phyloP scores from a whole-genome alignment of 495 filamentous ascomycete genomes.

The Penicillium ochrochloron region DNA sequence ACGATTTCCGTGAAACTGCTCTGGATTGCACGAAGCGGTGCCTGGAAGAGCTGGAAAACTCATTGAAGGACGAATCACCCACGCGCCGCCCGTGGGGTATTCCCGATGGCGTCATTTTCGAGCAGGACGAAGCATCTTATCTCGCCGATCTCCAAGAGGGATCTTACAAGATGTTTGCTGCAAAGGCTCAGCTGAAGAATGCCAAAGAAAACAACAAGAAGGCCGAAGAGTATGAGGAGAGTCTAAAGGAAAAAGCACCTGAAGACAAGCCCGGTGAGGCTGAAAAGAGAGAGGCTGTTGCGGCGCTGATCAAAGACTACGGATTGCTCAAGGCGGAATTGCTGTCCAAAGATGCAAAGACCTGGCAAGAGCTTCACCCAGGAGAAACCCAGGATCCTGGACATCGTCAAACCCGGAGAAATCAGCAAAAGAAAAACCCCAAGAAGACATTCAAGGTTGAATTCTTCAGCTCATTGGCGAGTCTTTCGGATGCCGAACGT shows the following conservation, averaged over 20 bases:
- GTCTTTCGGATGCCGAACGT: slow-evolving; percentile 54
- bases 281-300: slow-evolving; percentile 58
- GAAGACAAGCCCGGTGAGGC: slow-evolving; percentile 37
- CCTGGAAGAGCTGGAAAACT: slow-evolving; percentile 46
- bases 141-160: slow-evolving; percentile 48
- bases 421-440: slow-evolving; percentile 6
- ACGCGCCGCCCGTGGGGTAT: background rate
- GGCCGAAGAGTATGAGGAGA: background rate
- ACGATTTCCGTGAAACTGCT: background rate
- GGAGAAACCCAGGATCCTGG: slow-evolving; percentile 30
- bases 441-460: slow-evolving; percentile 45
- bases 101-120: slow-evolving; percentile 26
- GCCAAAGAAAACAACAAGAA: slow-evolving; percentile 20
- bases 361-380: slow-evolving; percentile 66
- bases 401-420: background rate
- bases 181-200: slow-evolving; percentile 21
- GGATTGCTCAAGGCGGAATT: slow-evolving; percentile 57
- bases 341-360: slow-evolving; percentile 62
- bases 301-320: slow-evolving; percentile 52
- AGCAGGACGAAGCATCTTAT: slow-evolving; percentile 43
- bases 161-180: slow-evolving; percentile 57
- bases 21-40: slow-evolving; percentile 21
- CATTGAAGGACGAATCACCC: slow-evolving; percentile 32
- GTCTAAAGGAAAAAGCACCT: background rate
- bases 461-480: slow-evolving; percentile 54